Evolutionary conservation across 345 rosid genomes (phyloP).

Genomic region (Camelina laxa): DNA sequence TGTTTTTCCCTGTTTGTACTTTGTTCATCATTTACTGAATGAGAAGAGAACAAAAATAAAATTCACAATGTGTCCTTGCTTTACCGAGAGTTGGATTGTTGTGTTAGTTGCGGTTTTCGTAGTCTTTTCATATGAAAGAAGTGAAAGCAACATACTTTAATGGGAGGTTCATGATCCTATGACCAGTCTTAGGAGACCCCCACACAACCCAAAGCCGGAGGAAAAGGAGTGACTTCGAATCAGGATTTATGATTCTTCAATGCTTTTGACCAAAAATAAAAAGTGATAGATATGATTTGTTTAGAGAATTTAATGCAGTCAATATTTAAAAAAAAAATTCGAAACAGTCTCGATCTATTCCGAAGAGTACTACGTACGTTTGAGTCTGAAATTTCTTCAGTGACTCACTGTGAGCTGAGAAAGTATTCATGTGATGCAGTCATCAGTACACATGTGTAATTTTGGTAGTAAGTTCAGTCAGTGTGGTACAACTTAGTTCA

Average conservation of each 20-base stretch:
- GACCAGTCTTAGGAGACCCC: background rate
- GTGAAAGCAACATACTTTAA: slow-evolving; percentile 20
- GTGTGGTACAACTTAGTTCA: background rate
- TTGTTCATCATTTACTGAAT: slow-evolving; percentile 22
- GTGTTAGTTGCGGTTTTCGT: background rate
- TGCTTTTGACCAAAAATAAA: background rate
- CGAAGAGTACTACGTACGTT: background rate
- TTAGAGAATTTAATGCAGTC: background rate
- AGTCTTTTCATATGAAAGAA: slow-evolving; percentile 1
- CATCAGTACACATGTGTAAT: background rate
- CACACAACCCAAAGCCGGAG: slow-evolving; percentile 14
- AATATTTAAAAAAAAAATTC: too few relatives aligned
- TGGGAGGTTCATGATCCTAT: background rate
- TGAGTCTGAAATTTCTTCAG: slow-evolving; percentile 3
- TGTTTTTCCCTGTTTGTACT: background rate
- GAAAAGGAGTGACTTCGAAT: background rate
- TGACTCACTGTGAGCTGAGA: background rate
- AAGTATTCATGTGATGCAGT: slow-evolving; percentile 1
- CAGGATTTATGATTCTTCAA: background rate
- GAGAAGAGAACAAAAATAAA: background rate
- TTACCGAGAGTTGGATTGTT: background rate
- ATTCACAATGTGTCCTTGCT: background rate
- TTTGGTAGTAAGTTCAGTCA: background rate
- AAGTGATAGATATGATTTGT: background rate
- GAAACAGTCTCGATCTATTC: background rate